These are phyloP conservation scores for Floccularia luteovirens DNA, from an alignment of 768 basidiomycete genomes.

Conservation along the genomic window DNA sequence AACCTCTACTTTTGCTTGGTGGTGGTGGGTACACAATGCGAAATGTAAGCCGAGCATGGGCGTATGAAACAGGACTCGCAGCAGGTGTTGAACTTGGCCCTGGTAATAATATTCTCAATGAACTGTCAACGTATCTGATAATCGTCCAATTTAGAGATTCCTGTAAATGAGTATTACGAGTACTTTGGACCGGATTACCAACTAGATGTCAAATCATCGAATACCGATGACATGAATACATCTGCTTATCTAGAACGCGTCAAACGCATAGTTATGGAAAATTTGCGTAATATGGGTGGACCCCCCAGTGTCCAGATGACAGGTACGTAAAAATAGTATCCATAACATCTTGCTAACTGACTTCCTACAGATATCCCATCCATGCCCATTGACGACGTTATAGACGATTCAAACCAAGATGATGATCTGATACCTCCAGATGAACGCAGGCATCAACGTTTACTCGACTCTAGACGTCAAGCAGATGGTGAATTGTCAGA, in stretches of 20 bases:
- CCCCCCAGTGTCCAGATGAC: constrained; percentile 93
- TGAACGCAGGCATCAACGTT: constrained; percentile 63
- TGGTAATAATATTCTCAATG: constrained; percentile 35
- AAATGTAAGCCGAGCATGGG: constrained; percentile 95
- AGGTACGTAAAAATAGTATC: constrained; percentile 34
- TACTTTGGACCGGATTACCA: constrained; percentile 98
- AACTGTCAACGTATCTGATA: background rate
- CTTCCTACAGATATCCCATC: constrained; percentile 65
- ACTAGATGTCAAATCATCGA: constrained; percentile 89
- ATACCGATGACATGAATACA: constrained; percentile 93
- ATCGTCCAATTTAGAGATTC: constrained; percentile 58
- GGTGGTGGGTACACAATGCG: constrained; percentile 99
- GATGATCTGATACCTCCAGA: constrained; percentile 79
- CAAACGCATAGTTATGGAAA: constrained; percentile 87
- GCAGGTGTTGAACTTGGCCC: constrained; percentile 89
- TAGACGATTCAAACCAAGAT: constrained; percentile 76
- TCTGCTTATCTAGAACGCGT: constrained; percentile 90
- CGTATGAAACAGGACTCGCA: constrained; percentile 96
- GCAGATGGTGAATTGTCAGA: constrained; percentile 89
- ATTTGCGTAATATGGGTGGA: constrained; percentile 76
- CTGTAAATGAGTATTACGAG: constrained; percentile 98
- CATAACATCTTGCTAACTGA: background rate
- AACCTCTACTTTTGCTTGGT: constrained; percentile 88
- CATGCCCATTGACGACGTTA: constrained; percentile 74
- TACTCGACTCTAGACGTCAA: constrained; percentile 78